Evolutionary conservation across 2,329 filamentous ascomycete genomes (phyloP), one percentile per base, ranked within the genome.

Genomic region (Cercospora brassicicola): DNA sequence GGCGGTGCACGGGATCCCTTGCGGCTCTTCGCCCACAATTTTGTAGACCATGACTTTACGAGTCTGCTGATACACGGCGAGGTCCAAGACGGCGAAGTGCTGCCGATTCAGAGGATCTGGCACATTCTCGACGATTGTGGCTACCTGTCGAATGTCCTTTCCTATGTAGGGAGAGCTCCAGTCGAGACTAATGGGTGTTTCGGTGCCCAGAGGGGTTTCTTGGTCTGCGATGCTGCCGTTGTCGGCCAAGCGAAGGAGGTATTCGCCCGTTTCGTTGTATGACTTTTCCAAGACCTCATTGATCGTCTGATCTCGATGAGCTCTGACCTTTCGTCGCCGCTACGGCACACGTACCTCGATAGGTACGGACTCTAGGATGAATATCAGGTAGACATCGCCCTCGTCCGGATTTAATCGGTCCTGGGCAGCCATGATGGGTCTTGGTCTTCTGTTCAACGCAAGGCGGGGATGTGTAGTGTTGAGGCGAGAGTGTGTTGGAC

Each of bases 11-110:
- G 62, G 62, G n/a, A 64, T 57, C 30, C 28, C 31, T 39, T 64
- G 62, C 20, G 56, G 48, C 48, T 64, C 62, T 45, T 28, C 33
- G 33, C 56, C 36, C 33, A 64, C 62, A 18, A 64, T 64, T 13
- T 59, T 64, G 53, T 55, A 64, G 20, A 51, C 20, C 45, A 51
- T 51, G 45, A 51, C 45, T 26, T 51, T 51, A 23, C 60, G 26
- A 33, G 42, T 62, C 42, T 18, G 45, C 60, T 8, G 45, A 33
- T 33, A 33, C 42, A 51, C 51, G 31, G 30, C 26, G 60, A 23
- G 30, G n/a, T 62, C 42, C 23, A 62, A 33, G 11, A 62, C 42
- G 3, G 60, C 60, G 39, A 62, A 62, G 20, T 51, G 45, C 45
- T 26, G 45, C 20, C 18, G 20, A 3, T 51, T 51, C 45, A 51